Evolutionary conservation across 2,329 filamentous ascomycete species (phyloP), one percentile per base, ranked within the genome.

Genomic region (Sporothrix luriei): DNA sequence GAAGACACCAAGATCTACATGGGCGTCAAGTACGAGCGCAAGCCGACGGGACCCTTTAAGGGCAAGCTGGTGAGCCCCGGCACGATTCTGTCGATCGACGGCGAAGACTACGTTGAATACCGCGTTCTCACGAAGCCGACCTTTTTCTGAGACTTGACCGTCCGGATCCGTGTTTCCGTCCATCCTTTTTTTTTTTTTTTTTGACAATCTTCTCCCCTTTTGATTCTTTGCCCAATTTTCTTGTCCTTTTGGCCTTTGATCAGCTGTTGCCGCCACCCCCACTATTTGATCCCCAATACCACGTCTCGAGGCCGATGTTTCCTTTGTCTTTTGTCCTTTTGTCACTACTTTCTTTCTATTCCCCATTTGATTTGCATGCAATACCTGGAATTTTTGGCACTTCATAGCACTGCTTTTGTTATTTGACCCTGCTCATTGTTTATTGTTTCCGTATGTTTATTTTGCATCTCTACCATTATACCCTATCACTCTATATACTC

Each of bases 101-200:
- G 87, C 26, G 87, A 90, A 75, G 88, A 90, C 72, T 90, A 87
- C 71, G 87, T 90, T 46, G 88, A 90, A 76, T 90, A 90, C 73
- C 83, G 87, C 1, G 86, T 90, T 1, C 82, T 90, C 33, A 88
- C 85, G 0, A 89, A 88, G 78, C 86, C 87, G 0, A 84, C 82
- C 0, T 89, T 89, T 74, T 89, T 87, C 72, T 88, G 76, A 51
- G 7, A 33, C 13, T 5, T 4, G 24, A n/a, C 16, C 11, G 4
- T 38, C 19, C 2, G 7, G 26, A 21, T 6, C 40, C 40, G 4
- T 21, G 29, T 16, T 7, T 11, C 33, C 2, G 7, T 4, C 5
- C 51, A 26, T 21, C 33, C 1, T n/a, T 46, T 46, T 55, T 64
- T 48, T 4, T 19, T 52, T 16, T 64, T 55, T 21, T 19, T 21